A percentile compares a stretch with the other conserved stretches of the same genome.
Evolutionary conservation across 306 rosid species (phyloP).

Genomic region (Hippophae rhamnoides): DNA sequence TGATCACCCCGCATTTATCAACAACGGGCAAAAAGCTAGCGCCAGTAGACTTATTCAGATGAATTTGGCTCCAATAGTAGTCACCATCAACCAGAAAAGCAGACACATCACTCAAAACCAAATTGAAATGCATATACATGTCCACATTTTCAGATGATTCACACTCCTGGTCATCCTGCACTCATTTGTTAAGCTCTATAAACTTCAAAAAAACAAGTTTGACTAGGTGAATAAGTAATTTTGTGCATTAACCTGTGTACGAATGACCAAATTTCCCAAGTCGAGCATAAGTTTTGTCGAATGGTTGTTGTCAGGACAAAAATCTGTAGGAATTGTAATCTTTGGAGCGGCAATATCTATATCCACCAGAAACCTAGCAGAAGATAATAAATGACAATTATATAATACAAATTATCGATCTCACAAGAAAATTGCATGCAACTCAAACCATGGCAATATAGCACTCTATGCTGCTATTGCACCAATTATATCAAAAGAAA

Average conservation of each 20-base stretch:
- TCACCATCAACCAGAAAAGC: constrained; percentile 97
- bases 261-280: constrained; percentile 79
- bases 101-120: constrained; percentile 80
- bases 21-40: constrained; percentile 61
- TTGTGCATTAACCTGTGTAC: constrained; percentile 50
- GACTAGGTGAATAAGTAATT: constrained; percentile 6
- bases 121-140: constrained; percentile 81
- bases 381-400: constrained; percentile 17
- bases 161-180: constrained; percentile 57
- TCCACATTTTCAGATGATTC: constrained; percentile 47
- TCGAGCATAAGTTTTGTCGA: constrained; percentile 83
- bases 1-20: constrained; percentile 72
- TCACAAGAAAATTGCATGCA: neutral
- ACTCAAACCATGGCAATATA: neutral
- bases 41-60: constrained; percentile 26
- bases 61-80: constrained; percentile 59
- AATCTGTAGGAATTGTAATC: constrained; percentile 86
- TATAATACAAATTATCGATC: constrained; percentile 15
- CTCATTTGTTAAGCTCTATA: constrained; percentile 12
- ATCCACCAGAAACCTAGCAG: constrained; percentile 77
- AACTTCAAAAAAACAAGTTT: constrained; percentile 7
- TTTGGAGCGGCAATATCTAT: constrained; percentile 98
- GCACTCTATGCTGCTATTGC: no score
- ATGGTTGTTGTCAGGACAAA: constrained; percentile 62
- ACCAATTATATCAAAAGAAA: no score